A percentile compares a stretch with the other conserved stretches of the same genome.
Evolutionary conservation across 2,329 filamentous ascomycete species (phyloP).

Genomic region (Phoma sp.): DNA sequence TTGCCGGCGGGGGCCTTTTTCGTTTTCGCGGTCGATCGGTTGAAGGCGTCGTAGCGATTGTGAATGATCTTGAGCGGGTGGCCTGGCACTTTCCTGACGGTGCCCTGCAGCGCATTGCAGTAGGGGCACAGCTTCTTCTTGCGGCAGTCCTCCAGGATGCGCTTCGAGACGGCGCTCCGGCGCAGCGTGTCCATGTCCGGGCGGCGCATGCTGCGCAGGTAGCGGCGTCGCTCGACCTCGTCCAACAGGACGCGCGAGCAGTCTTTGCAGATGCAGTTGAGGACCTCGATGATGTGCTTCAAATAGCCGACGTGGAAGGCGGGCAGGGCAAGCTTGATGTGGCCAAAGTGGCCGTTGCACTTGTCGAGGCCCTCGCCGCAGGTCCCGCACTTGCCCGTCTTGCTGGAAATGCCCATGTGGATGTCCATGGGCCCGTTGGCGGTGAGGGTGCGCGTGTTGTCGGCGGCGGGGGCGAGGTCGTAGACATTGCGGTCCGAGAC

Average conservation of each 20-base stretch:
- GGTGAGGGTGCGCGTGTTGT: conserved; percentile 71
- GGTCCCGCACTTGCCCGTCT: conserved; percentile 78
- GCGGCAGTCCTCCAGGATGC: conserved; percentile 85
- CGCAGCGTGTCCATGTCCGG: conserved; percentile 87
- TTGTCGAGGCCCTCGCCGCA: conserved; percentile 81
- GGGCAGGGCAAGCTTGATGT: conserved; percentile 87
- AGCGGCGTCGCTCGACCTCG: conserved; percentile 77
- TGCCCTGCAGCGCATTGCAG: conserved; percentile 83
- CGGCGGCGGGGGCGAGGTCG: conserved; percentile 72
- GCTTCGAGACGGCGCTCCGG: conserved; percentile 82
- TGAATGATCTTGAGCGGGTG: conserved; percentile 91
- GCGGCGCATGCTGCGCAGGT: conserved; percentile 79
- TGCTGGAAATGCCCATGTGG: conserved; percentile 87
- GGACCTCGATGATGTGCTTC: conserved; percentile 87
- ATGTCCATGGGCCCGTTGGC: conserved; percentile 86
- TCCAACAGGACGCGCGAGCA: conserved; percentile 84
- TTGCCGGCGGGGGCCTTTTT: conserved; percentile 86
- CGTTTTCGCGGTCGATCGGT: conserved; percentile 83
- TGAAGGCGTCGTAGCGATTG: conserved; percentile 88
- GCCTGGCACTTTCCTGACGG: conserved; percentile 84
- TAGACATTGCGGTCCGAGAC: conserved; percentile 94
- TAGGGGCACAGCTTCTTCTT: conserved; percentile 84
- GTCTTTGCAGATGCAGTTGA: conserved; percentile 95
- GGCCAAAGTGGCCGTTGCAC: conserved; percentile 95
- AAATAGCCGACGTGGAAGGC: conserved; percentile 97